Evolutionary conservation across 208 protist genomes (phyloP).

Genomic region (Leptomonas seymouri): DNA sequence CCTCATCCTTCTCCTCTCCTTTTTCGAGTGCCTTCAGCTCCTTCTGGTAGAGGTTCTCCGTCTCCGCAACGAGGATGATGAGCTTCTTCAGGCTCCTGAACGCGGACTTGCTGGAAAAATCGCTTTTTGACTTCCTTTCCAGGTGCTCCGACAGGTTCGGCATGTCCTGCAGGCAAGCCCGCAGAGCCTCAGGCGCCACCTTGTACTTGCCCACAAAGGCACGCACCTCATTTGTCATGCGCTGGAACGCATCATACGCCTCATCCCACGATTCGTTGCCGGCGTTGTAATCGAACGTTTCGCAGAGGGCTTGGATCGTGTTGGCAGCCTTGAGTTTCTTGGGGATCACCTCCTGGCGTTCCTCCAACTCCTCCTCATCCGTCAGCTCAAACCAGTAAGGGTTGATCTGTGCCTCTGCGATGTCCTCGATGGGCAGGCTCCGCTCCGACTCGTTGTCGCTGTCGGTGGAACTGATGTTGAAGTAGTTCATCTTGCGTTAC

Average conservation of each 20-base stretch:
- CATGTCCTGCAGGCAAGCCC: slow-evolving; percentile 56
- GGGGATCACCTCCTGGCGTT: slow-evolving; percentile 51
- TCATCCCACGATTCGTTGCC: slow-evolving; percentile 40
- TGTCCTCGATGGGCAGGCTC: slow-evolving; percentile 49
- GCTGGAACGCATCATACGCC: slow-evolving; percentile 45
- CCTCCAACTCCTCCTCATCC: slow-evolving; percentile 77
- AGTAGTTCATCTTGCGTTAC: slow-evolving; percentile 37
- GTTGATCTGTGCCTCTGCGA: slow-evolving; percentile 59
- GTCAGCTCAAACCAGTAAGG: slow-evolving; percentile 78
- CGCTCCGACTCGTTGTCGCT: slow-evolving; percentile 61
- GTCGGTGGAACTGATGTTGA: slow-evolving; percentile 47
- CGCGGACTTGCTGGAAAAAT: slow-evolving; percentile 51
- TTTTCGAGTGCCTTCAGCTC: slow-evolving; percentile 42
- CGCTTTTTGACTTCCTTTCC: slow-evolving; percentile 41
- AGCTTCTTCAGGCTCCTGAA: slow-evolving; percentile 63
- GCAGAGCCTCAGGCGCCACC: slow-evolving; percentile 35
- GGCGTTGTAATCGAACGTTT: slow-evolving; percentile 59
- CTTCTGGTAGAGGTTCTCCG: slow-evolving; percentile 32
- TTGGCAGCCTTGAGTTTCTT: slow-evolving; percentile 61
- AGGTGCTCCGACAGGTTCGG: slow-evolving; percentile 55
- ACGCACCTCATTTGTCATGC: slow-evolving; percentile 26
- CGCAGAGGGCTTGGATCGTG: slow-evolving; percentile 53
- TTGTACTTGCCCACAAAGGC: slow-evolving; percentile 50
- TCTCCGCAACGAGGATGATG: slow-evolving; percentile 35
- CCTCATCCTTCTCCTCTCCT: slow-evolving; percentile 41